phyloP scores from a whole-genome alignment of 2,329 filamentous ascomycete species.

The Trichoderma koningii region DNA sequence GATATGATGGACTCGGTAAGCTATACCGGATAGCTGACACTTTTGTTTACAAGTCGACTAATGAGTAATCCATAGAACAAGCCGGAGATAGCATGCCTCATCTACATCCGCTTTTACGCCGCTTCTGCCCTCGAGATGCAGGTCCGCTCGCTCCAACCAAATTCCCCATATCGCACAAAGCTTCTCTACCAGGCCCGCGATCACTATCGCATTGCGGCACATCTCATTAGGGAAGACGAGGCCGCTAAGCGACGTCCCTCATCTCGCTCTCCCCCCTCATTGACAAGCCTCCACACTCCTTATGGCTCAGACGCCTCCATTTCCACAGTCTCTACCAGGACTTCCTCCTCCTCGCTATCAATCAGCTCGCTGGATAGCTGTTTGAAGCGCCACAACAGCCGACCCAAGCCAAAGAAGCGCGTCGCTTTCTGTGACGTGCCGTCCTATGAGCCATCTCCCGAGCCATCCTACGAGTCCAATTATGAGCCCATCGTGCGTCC shows the following conservation, averaged over 20 bases:
- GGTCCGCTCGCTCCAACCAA: slow-evolving; percentile 50
- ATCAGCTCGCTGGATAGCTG: slow-evolving; percentile 29
- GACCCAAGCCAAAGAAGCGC: slow-evolving; percentile 43
- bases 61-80: slow-evolving; percentile 10
- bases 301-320: slow-evolving; percentile 50
- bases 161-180: slow-evolving; percentile 49
- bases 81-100: slow-evolving; percentile 56
- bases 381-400: slow-evolving; percentile 24
- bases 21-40: neutral
- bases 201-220: slow-evolving; percentile 54
- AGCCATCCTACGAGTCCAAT: slow-evolving; percentile 37
- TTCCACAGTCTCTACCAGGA: slow-evolving; percentile 46
- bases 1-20: slow-evolving; percentile 49
- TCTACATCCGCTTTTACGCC: slow-evolving; percentile 64
- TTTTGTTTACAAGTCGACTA: neutral
- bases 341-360: slow-evolving; percentile 53
- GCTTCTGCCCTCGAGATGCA: slow-evolving; percentile 61
- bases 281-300: slow-evolving; percentile 50
- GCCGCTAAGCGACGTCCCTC: slow-evolving; percentile 43
- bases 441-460: slow-evolving; percentile 38
- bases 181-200: slow-evolving; percentile 54
- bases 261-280: slow-evolving; percentile 44
- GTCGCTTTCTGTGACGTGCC: slow-evolving; percentile 43
- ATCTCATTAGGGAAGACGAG: slow-evolving; percentile 52
- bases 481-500: slow-evolving; percentile 56